These are phyloP conservation scores for Leccinum longicurvipes DNA, from an alignment of 768 basidiomycete genomes.

Conservation along the genomic window DNA sequence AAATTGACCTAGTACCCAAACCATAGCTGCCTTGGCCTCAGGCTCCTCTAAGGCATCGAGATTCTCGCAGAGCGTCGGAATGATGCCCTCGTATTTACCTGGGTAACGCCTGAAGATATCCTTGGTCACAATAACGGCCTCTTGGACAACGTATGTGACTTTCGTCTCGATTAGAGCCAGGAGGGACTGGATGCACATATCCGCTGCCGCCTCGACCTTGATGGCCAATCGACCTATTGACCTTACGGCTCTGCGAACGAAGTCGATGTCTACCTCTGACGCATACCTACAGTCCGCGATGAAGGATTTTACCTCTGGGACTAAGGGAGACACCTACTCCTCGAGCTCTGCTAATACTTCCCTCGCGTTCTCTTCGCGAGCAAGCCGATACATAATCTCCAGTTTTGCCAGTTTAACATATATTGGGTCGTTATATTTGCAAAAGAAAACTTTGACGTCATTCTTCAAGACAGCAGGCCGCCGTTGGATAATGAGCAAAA, in stretches of 20 bases:
- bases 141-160: constrained; percentile 95
- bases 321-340: constrained; percentile 56
- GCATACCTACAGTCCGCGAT: constrained; percentile 66
- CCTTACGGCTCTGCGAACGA: constrained; percentile 95
- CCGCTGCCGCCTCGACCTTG: constrained; percentile 88
- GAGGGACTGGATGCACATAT: constrained; percentile 84
- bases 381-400: constrained; percentile 98
- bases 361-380: constrained; percentile 88
- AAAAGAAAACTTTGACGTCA: constrained; percentile 99
- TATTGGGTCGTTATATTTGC: constrained; percentile 99
- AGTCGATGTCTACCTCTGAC: constrained; percentile 96
- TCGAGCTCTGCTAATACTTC: constrained; percentile 94
- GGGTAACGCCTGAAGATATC: constrained; percentile 98
- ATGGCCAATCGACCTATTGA: constrained; percentile 98
- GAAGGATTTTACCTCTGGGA: neutral
- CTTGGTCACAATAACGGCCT: constrained; percentile 95
- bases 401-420: constrained; percentile 98
- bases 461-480: constrained; percentile 90
- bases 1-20: constrained; percentile 98
- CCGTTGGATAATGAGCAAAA: constrained; percentile 94
- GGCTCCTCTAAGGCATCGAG: constrained; percentile 91
- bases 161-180: constrained; percentile 88
- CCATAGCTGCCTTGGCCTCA: constrained; percentile 94
- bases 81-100: constrained; percentile 94
- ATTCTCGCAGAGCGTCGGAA: constrained; percentile 89